Base-by-base conservation (phyloP, 208 protist species). In the Lotmaria passim region DNA sequence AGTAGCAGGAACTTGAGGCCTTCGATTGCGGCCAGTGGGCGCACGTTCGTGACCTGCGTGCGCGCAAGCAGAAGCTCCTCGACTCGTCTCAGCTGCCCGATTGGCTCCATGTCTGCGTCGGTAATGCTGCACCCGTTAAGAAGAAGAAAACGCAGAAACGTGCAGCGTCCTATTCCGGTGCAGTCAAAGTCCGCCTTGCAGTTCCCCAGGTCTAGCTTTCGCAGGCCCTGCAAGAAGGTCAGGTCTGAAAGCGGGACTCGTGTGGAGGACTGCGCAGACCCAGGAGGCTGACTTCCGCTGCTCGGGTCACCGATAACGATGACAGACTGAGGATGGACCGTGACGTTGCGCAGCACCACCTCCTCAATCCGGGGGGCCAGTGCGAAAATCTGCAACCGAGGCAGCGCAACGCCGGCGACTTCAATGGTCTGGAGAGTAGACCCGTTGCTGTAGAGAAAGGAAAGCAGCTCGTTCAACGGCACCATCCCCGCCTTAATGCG, bases 401-500 rank as follows among this genome's bases (percentile, higher is more conserved):
- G 71, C 41, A 82, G 31, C 14, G 51, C 24, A 7, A 73, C 36
- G 11, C 53, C 28, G 7, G 61, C 39, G 3, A 78, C n/a, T 61
- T 75, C 72, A n/a, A 78, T 55, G 10, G 38, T 34, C 17, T 48
- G 55, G 6, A 78, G 53, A 1, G 78, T 74, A 6, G 66, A 21
- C 14, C 66, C 36, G 30, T 69, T 72, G 26, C 66, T 63, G 47
- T 50, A 47, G 38, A 78, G 23, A 17, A 78, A 41, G 1, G 72
- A 71, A 17, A 82, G 46, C 24, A 78, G 58, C 41, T 78, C 78
- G 53, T 57, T 74, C 46, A 78, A 23, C 0, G 57, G 60, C 46
- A 75, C 53, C 6, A 41, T 31, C 0, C 51, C 30, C 17, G 60
- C 60, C 33, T 76, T 71, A 38, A 73, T 44, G 8, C 72, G 61